These are phyloP conservation scores for Penicillium arizonense DNA, from an alignment of 495 filamentous ascomycete species.

Conservation along the genomic window DNA sequence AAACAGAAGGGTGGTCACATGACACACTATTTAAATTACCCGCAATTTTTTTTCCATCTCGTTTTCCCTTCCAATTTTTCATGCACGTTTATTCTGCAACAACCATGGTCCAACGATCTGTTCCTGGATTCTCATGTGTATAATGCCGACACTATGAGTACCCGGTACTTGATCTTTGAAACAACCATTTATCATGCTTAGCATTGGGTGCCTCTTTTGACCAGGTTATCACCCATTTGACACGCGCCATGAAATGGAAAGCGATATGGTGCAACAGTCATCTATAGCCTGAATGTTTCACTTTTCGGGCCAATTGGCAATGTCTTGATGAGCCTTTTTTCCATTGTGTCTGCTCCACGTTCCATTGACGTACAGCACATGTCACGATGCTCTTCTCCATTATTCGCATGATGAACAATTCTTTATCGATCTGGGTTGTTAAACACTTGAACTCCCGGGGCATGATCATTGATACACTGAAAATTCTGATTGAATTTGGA, in stretches of 20 bases:
- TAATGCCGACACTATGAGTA: not conserved
- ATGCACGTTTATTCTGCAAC: not conserved
- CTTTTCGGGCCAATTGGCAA: not conserved
- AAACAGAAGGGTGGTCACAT: not conserved
- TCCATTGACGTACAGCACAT: no score
- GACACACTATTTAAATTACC: not conserved
- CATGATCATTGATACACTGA: constrained; percentile 49
- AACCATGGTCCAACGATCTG: not conserved
- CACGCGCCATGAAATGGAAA: no score
- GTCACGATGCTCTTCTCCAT: constrained; percentile 2
- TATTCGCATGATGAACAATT: constrained; percentile 40
- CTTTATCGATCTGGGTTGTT: constrained; percentile 35
- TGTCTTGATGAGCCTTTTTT: no score
- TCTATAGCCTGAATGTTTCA: no score
- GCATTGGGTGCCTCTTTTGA: no score
- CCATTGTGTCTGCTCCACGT: no score
- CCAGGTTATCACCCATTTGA: no score
- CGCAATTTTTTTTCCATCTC: not conserved
- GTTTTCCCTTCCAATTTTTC: not conserved
- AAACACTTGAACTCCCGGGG: constrained; percentile 33
- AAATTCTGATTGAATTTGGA: constrained; percentile 44
- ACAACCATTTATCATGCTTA: no score
- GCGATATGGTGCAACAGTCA: no score
- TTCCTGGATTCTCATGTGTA: not conserved
- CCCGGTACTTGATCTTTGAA: not conserved